Base-by-base conservation (phyloP, 2,329 filamentous ascomycete species). In the Pseudodiploospora longispora region DNA sequence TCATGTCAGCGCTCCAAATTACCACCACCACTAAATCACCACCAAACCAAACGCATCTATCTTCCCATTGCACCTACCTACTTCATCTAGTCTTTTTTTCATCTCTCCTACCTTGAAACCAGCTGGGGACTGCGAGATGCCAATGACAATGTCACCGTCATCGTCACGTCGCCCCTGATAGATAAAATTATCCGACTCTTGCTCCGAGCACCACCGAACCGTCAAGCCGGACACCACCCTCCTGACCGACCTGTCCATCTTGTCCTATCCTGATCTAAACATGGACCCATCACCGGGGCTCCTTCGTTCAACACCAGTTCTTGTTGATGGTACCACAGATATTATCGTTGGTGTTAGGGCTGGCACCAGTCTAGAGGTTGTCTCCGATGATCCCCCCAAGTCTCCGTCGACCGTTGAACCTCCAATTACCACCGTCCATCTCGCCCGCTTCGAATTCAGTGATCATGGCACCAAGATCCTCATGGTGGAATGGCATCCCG, bases 401-500 rank as follows among this genome's bases (percentile, higher is more conserved):
- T 36, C 30, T 36, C 45, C 27, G 42, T 54, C 54, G 42, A 47
- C 46, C 38, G 36, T 39, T 27, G 42, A 40, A 10, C 41, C 46
- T 27, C 38, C 45, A 32, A 51, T 54, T 31, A 43, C 49, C 28
- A 58, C 56, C 29, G 52, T 55, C 63, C 74, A 55, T 67, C 69
- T 47, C 65, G 71, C 87, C 38, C 82, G 89, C 47, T 95, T 94
- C 65, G 89, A 95, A 62, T 94, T 95, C 60, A 84, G 80, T 40
- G 87, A 87, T 56, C 84, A 90, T 52, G 88, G 88, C 35, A 94
- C 87, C 50, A 95, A 95, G 69, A 83, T 95, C 50, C 70, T 95
- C 55, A 93, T 95, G 87, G 83, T 95, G 34, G 88, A 95, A 63
- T 95, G 89, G 89, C 81, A 87, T 59, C 61, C 65, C 34, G 54